Evolutionary conservation across 345 rosid genomes (phyloP).

Genomic region (Anastatica hierochuntica): DNA sequence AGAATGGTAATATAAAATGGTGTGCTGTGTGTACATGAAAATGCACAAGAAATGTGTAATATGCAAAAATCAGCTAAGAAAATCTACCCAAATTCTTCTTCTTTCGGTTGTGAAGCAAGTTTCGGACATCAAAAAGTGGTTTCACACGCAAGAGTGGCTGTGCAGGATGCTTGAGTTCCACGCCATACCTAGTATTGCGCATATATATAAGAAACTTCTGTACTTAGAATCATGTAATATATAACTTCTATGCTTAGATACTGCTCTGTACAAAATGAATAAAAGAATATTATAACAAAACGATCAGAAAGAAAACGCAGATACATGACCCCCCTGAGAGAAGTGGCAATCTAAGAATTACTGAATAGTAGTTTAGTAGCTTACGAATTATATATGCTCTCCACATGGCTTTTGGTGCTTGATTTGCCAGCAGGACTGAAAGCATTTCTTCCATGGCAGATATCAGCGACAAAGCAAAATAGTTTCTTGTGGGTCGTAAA

Average conservation of each 20-base stretch:
- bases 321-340: conserved; percentile 8
- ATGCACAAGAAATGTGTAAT: conserved; percentile 8
- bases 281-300: too few species aligned
- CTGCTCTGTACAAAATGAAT: too few species aligned
- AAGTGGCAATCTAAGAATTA: conserved; percentile 4
- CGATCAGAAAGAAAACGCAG: neutral
- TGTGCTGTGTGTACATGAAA: too few species aligned
- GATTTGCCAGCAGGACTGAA: conserved; percentile 37
- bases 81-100: conserved; percentile 44
- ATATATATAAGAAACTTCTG: conserved; percentile 18
- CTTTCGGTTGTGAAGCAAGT: conserved; percentile 72
- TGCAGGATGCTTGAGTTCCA: conserved; percentile 48
- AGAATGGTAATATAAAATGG: too few species aligned
- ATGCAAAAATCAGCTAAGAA: conserved; percentile 7
- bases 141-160: conserved; percentile 74
- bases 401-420: conserved; percentile 33
- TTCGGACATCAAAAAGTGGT: conserved; percentile 58
- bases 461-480: conserved; percentile 47
- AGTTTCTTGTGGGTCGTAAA: conserved; percentile 42
- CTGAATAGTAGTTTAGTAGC: conserved; percentile 29
- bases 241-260: too few species aligned
- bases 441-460: conserved; percentile 40
- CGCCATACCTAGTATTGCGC: conserved; percentile 42
- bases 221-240: conserved; percentile 4
- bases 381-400: conserved; percentile 38